A percentile compares a stretch with the other conserved stretches of the same genome.
Evolutionary conservation across 2,329 filamentous ascomycete genomes (phyloP).

Genomic region (Juglanconis oblonga): DNA sequence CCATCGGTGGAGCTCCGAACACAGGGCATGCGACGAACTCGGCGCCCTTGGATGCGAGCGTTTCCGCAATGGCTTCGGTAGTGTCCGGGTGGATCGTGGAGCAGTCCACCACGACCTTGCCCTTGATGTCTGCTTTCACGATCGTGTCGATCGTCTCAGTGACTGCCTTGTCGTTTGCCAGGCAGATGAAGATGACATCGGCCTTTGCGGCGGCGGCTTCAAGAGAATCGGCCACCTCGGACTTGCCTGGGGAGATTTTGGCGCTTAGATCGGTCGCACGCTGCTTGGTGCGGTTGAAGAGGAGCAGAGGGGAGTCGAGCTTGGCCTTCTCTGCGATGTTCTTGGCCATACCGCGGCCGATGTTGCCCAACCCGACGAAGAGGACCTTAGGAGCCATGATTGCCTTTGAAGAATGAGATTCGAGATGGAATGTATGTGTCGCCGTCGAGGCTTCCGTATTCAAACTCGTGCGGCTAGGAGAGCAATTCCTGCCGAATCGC

Average conservation of each 20-base stretch:
- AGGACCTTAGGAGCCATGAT: constrained; percentile 60
- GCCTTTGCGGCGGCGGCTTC: constrained; percentile 63
- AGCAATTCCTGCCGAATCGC: no score
- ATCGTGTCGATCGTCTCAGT: constrained; percentile 58
- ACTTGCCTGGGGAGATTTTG: constrained; percentile 58
- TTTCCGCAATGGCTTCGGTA: constrained; percentile 62
- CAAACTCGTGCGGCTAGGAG: no score
- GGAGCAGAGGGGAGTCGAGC: constrained; percentile 66
- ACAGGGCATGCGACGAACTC: constrained; percentile 71
- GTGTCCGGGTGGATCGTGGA: constrained; percentile 86
- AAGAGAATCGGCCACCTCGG: constrained; percentile 61
- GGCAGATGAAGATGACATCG: constrained; percentile 79
- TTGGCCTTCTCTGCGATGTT: constrained; percentile 78
- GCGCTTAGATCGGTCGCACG: constrained; percentile 63
- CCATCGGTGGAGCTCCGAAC: constrained; percentile 69
- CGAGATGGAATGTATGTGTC: no score
- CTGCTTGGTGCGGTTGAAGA: constrained; percentile 76
- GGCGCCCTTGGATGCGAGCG: constrained; percentile 57
- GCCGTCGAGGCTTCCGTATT: no score
- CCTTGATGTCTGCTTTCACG: constrained; percentile 53
- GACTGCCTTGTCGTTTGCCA: constrained; percentile 75
- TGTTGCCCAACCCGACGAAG: constrained; percentile 85
- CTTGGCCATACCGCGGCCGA: constrained; percentile 81
- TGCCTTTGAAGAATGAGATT: constrained; percentile 5
- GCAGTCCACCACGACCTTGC: constrained; percentile 82